These are phyloP conservation scores for Boletus vermiculosoides DNA, from an alignment of 768 basidiomycete genomes.

Conservation along the genomic window DNA sequence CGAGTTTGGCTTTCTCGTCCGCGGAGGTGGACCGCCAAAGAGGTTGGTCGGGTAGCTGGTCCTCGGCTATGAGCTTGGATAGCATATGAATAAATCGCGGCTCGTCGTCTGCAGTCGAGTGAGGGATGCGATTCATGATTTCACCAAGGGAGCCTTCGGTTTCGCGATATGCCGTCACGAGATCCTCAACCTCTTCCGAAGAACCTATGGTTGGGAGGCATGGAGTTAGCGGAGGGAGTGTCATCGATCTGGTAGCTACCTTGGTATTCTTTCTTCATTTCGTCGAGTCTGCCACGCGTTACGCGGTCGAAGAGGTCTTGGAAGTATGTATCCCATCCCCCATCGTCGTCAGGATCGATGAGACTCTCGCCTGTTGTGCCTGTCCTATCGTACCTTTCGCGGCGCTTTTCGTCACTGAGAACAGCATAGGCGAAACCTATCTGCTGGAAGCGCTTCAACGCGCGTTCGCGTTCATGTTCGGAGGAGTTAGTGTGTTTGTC, in stretches of 20 bases:
- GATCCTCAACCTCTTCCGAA: slow-evolving; percentile 76
- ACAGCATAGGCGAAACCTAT: slow-evolving; percentile 94
- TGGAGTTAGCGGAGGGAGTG: not conserved
- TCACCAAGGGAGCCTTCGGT: slow-evolving; percentile 71
- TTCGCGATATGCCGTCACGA: slow-evolving; percentile 71
- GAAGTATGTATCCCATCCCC: slow-evolving; percentile 93
- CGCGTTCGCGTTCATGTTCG: slow-evolving; percentile 60
- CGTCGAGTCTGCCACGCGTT: slow-evolving; percentile 82
- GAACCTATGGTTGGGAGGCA: slow-evolving; percentile 56
- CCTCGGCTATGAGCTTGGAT: slow-evolving; percentile 60
- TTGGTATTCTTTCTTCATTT: slow-evolving; percentile 94
- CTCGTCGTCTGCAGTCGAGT: slow-evolving; percentile 83
- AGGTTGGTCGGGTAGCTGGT: slow-evolving; percentile 52
- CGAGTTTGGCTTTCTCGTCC: slow-evolving; percentile 77
- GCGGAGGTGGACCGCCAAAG: slow-evolving; percentile 70
- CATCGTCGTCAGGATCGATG: slow-evolving; percentile 69
- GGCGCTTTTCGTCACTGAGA: slow-evolving; percentile 72
- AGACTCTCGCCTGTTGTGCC: slow-evolving; percentile 84
- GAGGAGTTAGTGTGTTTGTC: slow-evolving; percentile 76
- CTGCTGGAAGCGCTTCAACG: slow-evolving; percentile 83
- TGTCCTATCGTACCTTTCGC: slow-evolving; percentile 77
- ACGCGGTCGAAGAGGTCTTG: slow-evolving; percentile 85
- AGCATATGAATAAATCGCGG: slow-evolving; percentile 73
- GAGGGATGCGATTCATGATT: slow-evolving; percentile 85
- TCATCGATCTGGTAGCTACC: slow-evolving; percentile 37